Base-by-base conservation (phyloP, 108 stramenopile genomes). In the Pseudonitzschia pungens region DNA sequence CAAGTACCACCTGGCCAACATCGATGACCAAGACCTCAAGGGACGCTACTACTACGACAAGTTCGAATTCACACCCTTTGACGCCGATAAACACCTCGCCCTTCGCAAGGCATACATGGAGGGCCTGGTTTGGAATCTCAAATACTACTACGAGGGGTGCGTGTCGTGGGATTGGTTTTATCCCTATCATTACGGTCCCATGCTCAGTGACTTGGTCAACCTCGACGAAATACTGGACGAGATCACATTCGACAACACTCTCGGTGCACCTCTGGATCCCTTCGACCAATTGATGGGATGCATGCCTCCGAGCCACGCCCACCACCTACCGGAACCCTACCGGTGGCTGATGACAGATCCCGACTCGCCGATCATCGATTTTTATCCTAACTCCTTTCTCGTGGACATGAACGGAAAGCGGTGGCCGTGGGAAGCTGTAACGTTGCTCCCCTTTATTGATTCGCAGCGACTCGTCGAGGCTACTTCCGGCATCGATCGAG, bases 161-260 rank as follows among this genome's bases (percentile, higher is more conserved):
- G 83, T 77, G 42, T 93, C 91, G 22, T 99, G 99, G 99, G 93
- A 95, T 48, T 99, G 98, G 98, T 99, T 87, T 82, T 99, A 95
- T 83, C 99, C 99, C 0, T 97, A 97, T 79, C 91, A 96, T 36
- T 99, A 99, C 69, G 97, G 92, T 57, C 82, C 99, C 72, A 84
- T 98, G 96, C 71, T 98, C 77, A 95, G 94, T 67, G 99, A 99
- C 84, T 84, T 99, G 59, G 88, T 89, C 24, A 72, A 86, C 60
- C 60, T 95, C 16, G 86, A 92, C 32, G 68, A 84, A 10, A 71
- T 87, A 21, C 78, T 93, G 53, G 63, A 83, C 18, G 91, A 91
- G 12, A 72, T 95, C 12, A 69, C 74, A 20, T 92, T 90, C 71
- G 87, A 85, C 18, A 81, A 72, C 16, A 76, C 77, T 63, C 70